Evolutionary conservation across 768 basidiomycete genomes (phyloP).

Genomic region (Serendipita sp.): DNA sequence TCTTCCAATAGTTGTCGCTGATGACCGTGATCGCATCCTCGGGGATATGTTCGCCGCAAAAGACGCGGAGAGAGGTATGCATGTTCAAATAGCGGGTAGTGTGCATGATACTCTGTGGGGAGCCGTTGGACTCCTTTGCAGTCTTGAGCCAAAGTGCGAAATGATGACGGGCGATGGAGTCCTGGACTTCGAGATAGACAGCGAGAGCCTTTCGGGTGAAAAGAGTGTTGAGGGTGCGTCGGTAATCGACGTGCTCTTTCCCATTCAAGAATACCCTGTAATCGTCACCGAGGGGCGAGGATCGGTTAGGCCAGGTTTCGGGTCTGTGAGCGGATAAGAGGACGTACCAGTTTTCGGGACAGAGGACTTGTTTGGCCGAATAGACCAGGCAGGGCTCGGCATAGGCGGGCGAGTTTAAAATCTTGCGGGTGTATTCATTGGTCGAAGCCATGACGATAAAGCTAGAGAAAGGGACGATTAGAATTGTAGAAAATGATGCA

Average conservation of each 20-base stretch:
- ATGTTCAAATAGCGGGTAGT: conserved; percentile 88
- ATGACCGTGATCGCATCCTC: conserved; percentile 66
- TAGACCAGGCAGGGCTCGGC: conserved; percentile 91
- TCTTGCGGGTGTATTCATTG: conserved; percentile 85
- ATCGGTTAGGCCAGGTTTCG: conserved; percentile 1
- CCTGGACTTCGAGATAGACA: conserved; percentile 79
- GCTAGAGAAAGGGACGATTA: conserved; percentile 26
- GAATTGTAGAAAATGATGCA: not conserved
- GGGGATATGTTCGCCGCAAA: conserved; percentile 83
- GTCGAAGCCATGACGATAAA: conserved; percentile 98
- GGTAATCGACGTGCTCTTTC: conserved; percentile 84
- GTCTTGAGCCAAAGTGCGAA: conserved; percentile 56
- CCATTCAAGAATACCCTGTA: conserved; percentile 93
- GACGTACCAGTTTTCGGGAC: conserved; percentile 69
- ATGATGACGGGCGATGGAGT: conserved; percentile 61
- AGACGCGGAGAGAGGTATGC: conserved; percentile 91
- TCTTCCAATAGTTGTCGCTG: conserved; percentile 87
- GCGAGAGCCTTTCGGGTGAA: conserved; percentile 91
- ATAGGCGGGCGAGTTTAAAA: conserved; percentile 81
- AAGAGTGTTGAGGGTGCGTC: conserved; percentile 72
- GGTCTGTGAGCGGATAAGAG: not conserved
- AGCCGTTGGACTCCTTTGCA: conserved; percentile 27
- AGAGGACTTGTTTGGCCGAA: conserved; percentile 74
- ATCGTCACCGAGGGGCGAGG: not conserved
- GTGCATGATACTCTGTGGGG: conserved; percentile 32